Evolutionary conservation across 2,329 filamentous ascomycete genomes (phyloP), one percentile per base, ranked within the genome.

Genomic region (Corynespora cassiicola): DNA sequence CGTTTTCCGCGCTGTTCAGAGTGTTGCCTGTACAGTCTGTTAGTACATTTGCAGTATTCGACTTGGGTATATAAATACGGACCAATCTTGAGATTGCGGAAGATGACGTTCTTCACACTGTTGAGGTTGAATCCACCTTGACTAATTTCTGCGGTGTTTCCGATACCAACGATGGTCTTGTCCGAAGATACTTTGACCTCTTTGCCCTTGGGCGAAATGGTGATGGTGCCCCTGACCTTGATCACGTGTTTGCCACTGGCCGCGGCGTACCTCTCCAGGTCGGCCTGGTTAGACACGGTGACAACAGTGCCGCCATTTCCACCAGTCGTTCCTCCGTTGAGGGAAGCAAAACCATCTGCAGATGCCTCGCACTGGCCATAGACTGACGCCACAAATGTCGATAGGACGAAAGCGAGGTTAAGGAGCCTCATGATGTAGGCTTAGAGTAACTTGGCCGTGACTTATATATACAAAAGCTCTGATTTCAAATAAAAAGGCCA

Each of bases 321-420:
- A 23, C 40, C 40, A 17, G 18, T 31, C 8, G 40, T 44, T 6
- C 41, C 41, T 3, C 41, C 41, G 10, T 44, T 39, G 5, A 44
- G 28, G 16, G 36, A 44, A n/a, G 41, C 41, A 16, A 44, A 44
- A 15, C 41, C 35, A 21, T 44, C 33, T 8, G 35, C 41, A 17
- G 21, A 25, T 16, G 39, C 41, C 18, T 35, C 30, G 15, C 39
- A 43, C 11, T 36, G 29, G n/a, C n/a, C n/a, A n/a, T n/a, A n/a
- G n/a, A n/a, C n/a, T n/a, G n/a, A n/a, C n/a, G n/a, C n/a, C n/a
- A n/a, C n/a, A n/a, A n/a, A n/a, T n/a, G n/a, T n/a, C n/a, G n/a
- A n/a, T n/a, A n/a, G n/a, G n/a, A n/a, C n/a, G n/a, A n/a, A n/a
- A n/a, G n/a, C n/a, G n/a, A n/a, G n/a, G n/a, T n/a, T n/a, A n/a